Percentiles rank a stretch among this genome's conserved stretches.
Evolutionary conservation across 202 grass and related monocot species (phyloP).

Genomic region (Alloteropsis angusta): DNA sequence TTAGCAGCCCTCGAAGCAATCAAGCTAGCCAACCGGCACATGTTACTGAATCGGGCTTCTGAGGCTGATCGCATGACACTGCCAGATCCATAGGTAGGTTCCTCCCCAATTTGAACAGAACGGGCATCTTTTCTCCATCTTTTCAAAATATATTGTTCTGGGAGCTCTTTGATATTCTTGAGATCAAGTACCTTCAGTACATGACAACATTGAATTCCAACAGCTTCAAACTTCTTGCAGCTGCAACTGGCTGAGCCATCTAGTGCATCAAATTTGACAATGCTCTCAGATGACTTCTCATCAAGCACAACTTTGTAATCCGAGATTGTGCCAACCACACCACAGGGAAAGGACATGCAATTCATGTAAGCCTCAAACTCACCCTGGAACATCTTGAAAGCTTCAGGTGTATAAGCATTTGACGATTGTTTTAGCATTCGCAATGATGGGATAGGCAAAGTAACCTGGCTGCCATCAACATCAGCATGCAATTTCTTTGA

Average conservation of each 20-base stretch:
- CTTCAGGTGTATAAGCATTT: slow-evolving; percentile 72
- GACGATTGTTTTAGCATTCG: slow-evolving; percentile 78
- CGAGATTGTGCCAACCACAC: slow-evolving; percentile 45
- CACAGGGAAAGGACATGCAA: slow-evolving; percentile 67
- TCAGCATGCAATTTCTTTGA: slow-evolving; percentile 65
- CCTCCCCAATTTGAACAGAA: slow-evolving; percentile 36
- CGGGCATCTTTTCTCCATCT: slow-evolving; percentile 95
- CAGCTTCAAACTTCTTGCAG: slow-evolving; percentile 85
- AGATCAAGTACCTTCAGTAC: slow-evolving; percentile 88
- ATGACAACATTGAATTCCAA: slow-evolving; percentile 86
- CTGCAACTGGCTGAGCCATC: slow-evolving; percentile 64
- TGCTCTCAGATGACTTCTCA: slow-evolving; percentile 58
- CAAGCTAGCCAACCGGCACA: slow-evolving; percentile 61
- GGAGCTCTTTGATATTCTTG: slow-evolving; percentile 93
- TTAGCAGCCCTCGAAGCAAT: slow-evolving; percentile 77
- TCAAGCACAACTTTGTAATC: slow-evolving; percentile 85
- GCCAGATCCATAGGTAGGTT: slow-evolving; percentile 30
- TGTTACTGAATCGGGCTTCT: slow-evolving; percentile 41
- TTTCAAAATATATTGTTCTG: slow-evolving; percentile 77
- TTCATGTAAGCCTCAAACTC: slow-evolving; percentile 96
- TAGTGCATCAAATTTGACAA: slow-evolving; percentile 73
- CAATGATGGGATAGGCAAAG: slow-evolving; percentile 58
- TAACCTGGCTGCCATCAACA: slow-evolving; percentile 55
- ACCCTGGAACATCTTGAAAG: slow-evolving; percentile 81
- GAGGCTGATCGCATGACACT: slow-evolving; percentile 33